Conservation (phyloP, 352 stramenopile species). For the Detonula confervacea region DNA sequence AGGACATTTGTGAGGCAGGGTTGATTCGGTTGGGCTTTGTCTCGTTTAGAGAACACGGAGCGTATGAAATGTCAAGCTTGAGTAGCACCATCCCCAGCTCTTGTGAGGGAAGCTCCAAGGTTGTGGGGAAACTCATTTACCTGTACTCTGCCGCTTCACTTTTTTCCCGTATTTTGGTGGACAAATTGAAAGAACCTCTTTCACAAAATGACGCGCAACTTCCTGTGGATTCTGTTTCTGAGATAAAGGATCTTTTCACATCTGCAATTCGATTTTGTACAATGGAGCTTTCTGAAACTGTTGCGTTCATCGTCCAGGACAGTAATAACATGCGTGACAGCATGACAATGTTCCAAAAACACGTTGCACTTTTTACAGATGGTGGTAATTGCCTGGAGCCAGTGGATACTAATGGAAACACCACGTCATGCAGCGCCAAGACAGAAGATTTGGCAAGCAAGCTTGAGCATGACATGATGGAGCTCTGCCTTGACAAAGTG, state of each 20-base stretch:
- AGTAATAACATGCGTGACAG: conserved; percentile 6
- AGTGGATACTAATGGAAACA: not conserved
- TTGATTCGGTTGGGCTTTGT: conserved; percentile 40
- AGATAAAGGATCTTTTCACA: conserved; percentile 28
- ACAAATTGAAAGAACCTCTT: conserved; percentile 35
- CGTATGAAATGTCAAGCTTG: conserved; percentile 10
- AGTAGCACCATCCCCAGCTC: not conserved
- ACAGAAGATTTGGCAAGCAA: conserved; percentile 5
- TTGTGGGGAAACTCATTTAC: conserved; percentile 51
- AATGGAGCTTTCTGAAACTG: conserved; percentile 31
- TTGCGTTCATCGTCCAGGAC: conserved; percentile 43
- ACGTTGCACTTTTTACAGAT: conserved; percentile 29
- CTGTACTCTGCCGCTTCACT: conserved; percentile 44
- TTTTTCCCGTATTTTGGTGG: conserved; percentile 27
- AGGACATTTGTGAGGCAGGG: conserved; percentile 36
- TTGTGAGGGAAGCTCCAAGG: not conserved
- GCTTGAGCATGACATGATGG: conserved; percentile 37
- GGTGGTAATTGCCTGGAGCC: conserved; percentile 19
- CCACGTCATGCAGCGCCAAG: too few species aligned
- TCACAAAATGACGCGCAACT: not conserved
- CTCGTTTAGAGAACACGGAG: conserved; percentile 14
- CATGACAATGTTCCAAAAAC: conserved; percentile 38
- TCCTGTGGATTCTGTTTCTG: conserved; percentile 5
- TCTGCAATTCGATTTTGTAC: conserved; percentile 50
- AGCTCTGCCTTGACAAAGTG: conserved; percentile 47